These are phyloP conservation scores for Diddensiella transvaalensis DNA, from an alignment of 805 yeast genomes.

Conservation along the genomic window DNA sequence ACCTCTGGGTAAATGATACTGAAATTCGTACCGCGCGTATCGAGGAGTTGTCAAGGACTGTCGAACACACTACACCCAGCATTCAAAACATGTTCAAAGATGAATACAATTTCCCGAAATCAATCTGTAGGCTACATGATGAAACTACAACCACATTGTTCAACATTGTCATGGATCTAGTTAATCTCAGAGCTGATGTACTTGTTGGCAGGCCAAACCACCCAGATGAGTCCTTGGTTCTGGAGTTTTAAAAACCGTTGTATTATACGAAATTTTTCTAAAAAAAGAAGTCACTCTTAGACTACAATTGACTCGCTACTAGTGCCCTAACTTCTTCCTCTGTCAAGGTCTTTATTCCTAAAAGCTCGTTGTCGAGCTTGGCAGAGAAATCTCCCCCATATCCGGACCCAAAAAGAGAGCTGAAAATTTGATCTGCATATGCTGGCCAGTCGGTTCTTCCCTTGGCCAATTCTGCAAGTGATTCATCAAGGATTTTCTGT, in stretches of 20 bases:
- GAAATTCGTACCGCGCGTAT: constrained; percentile 17
- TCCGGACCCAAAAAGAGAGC: neutral
- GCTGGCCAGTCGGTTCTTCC: neutral
- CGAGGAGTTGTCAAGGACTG: constrained; percentile 11
- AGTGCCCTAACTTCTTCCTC: neutral
- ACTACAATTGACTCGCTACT: too few relatives aligned
- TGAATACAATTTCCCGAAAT: constrained; percentile 25
- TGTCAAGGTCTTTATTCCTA: neutral
- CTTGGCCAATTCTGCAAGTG: neutral
- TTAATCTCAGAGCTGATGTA: constrained; percentile 21
- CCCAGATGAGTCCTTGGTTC: neutral
- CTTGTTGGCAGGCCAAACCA: constrained; percentile 25
- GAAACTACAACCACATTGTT: constrained; percentile 24
- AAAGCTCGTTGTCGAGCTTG: neutral
- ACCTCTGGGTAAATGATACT: constrained; percentile 14
- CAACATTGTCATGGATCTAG: constrained; percentile 29
- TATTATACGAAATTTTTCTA: too few relatives aligned
- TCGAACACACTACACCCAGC: constrained; percentile 9
- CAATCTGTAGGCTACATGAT: constrained; percentile 25
- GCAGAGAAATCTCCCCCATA: neutral
- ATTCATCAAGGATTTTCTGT: neutral
- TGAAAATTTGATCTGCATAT: neutral
- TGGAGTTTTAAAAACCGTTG: constrained; percentile 10
- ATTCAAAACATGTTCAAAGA: constrained; percentile 22
- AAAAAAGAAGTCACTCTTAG: too few relatives aligned